Base-by-base conservation (phyloP, 768 basidiomycete species). In the Candolleomyces aberdarensis region DNA sequence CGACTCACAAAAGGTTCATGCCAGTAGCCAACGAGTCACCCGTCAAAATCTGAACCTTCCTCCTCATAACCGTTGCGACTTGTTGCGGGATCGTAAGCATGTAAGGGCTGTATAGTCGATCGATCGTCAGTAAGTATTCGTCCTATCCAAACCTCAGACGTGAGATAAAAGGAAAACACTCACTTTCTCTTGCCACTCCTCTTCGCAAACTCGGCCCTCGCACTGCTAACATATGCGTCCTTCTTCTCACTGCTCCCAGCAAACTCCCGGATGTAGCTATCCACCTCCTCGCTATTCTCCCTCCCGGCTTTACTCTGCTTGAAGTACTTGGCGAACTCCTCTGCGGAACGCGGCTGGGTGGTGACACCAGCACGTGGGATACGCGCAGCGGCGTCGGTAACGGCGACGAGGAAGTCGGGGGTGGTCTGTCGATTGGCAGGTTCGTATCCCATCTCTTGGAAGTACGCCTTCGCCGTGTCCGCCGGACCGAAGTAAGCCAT, bases 401-500 rank as follows among this genome's bases (percentile, higher is more conserved):
- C 85, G 63, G 76, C 65, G 26, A 86, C 85, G 39, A 88, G 71
- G 71, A 85, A 88, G 63, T 88, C 87, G 13, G 86, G 81, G 3
- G 85, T 85, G 4, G 85, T 87, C 68, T 87, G 87, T 20, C 85
- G 76, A 61, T 84, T 82, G 6, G 81, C 81, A n/a, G 85, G 85
- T 55, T 75, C 74, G 64, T 84, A 85, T 71, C 54, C 54, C 54
- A 56, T 56, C 8, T 43, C 54, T 29, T 60, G 76, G 77, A 94
- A 91, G 71, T 92, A 91, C 62, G 84, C 75, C 55, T 83, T 77
- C 0, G 91, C 92, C 61, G 82, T 73, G 50, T 80, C 73, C 1
- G 85, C 84, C 6, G 83, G 83, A 1, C 92, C 92, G 59, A 83
- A 93, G 75, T 88, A 94, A 29, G 84, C 85, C 80, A 88, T 86